Conservation (phyloP, 495 filamentous ascomycete genomes). For the Aspergillus affinis region DNA sequence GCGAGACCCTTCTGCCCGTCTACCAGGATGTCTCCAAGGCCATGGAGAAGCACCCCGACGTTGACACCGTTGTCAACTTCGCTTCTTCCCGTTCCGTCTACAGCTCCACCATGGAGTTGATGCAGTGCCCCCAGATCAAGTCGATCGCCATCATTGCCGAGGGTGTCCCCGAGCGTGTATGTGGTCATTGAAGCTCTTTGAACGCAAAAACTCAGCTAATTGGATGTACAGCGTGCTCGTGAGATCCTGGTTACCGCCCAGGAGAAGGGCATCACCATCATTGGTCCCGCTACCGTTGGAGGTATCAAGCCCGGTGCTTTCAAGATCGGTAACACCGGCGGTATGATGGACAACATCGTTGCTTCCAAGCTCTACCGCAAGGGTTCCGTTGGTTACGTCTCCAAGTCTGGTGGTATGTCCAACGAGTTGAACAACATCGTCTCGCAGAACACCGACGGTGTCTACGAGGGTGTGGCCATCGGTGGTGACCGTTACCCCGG, state of each 20-base stretch:
- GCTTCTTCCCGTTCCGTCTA: constrained; percentile 98
- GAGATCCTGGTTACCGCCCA: constrained; percentile 93
- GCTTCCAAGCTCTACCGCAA: constrained; percentile 99
- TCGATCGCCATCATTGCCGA: constrained; percentile 99
- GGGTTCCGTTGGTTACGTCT: constrained; percentile 97
- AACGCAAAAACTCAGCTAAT: constrained; percentile 21
- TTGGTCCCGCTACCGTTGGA: constrained; percentile 96
- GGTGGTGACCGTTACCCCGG: constrained; percentile 98
- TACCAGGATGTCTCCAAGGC: constrained; percentile 95
- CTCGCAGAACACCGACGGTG: constrained; percentile 90
- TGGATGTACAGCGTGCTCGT: constrained; percentile 70
- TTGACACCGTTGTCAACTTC: constrained; percentile 98
- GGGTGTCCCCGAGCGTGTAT: constrained; percentile 95
- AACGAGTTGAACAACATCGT: constrained; percentile 99
- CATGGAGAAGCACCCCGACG: constrained; percentile 93
- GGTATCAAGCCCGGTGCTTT: constrained; percentile 98
- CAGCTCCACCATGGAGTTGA: constrained; percentile 95
- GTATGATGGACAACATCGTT: constrained; percentile 99
- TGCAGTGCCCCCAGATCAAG: constrained; percentile 95
- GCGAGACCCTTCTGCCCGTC: constrained; percentile 96
- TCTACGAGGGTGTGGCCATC: constrained; percentile 98
- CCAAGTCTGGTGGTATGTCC: constrained; percentile 99
- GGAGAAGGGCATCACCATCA: constrained; percentile 99
- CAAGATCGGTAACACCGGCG: constrained; percentile 99
- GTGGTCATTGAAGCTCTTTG: constrained; percentile 24